Evolutionary conservation across 352 stramenopile genomes (phyloP).

Genomic region (Globisporangium nagaii): DNA sequence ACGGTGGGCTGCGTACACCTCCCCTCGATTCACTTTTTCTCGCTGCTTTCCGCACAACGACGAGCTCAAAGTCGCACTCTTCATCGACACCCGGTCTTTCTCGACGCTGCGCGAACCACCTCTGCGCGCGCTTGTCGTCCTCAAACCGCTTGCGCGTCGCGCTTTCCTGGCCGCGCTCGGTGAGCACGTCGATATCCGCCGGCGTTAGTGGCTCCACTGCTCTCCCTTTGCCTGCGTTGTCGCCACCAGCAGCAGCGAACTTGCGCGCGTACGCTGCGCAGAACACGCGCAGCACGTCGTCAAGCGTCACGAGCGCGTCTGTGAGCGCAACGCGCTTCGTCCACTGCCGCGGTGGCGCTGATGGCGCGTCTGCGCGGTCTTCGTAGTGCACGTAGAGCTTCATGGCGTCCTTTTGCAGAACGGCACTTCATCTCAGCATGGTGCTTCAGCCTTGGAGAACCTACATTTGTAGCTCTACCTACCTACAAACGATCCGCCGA

Average conservation of each 20-base stretch:
- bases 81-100: background rate
- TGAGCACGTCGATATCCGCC: slow-evolving; percentile 31
- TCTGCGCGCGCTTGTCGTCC: slow-evolving; percentile 3
- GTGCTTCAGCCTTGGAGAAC: no score
- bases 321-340: slow-evolving; percentile 51
- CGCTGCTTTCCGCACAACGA: slow-evolving; percentile 18
- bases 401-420: background rate
- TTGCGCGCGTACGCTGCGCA: slow-evolving; percentile 33
- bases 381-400: slow-evolving; percentile 70
- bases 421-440: background rate
- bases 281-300: slow-evolving; percentile 36
- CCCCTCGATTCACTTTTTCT: background rate
- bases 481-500: background rate
- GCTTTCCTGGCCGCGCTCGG: slow-evolving; percentile 30
- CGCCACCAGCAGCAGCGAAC: slow-evolving; percentile 14
- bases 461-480: no score
- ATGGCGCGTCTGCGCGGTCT: slow-evolving; percentile 6
- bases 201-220: slow-evolving; percentile 13
- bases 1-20: background rate
- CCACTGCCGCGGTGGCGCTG: slow-evolving; percentile 12
- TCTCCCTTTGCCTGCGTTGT: no score
- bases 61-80: slow-evolving; percentile 31
- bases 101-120: background rate
- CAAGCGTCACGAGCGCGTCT: slow-evolving; percentile 21
- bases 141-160: background rate